Conservation (phyloP, 768 basidiomycete species). For the Crucibulum laeve region DNA sequence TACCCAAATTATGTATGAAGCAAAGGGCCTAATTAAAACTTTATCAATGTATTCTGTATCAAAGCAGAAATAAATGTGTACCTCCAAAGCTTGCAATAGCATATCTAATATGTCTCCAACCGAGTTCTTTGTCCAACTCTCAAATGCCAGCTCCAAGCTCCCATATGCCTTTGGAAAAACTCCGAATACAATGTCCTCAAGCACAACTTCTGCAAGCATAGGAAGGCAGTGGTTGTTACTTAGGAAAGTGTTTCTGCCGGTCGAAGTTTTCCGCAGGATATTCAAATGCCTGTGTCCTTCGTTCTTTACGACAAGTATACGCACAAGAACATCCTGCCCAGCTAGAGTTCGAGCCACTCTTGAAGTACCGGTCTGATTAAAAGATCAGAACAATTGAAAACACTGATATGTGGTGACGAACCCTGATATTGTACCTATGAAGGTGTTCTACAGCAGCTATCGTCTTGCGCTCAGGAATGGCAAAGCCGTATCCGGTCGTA, state of each 20-base stretch:
- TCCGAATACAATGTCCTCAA: conserved; percentile 22
- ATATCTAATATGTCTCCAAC: conserved; percentile 24
- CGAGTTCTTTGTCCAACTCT: conserved; percentile 20
- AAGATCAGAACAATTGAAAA: too few species aligned
- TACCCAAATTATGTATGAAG: conserved; percentile 15
- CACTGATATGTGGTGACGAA: too few species aligned
- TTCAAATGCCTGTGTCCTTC: conserved; percentile 17
- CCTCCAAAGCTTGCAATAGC: conserved; percentile 24
- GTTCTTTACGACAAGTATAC: conserved; percentile 8
- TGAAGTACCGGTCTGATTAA: too few species aligned
- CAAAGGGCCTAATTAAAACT: conserved; percentile 10
- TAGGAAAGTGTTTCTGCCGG: conserved; percentile 7
- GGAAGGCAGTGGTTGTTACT: conserved; percentile 22
- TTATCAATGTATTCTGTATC: neutral
- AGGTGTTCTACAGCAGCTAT: too few species aligned
- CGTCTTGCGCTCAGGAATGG: too few species aligned
- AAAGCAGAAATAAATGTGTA: conserved; percentile 2
- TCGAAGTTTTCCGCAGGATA: conserved; percentile 15
- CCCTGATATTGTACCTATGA: too few species aligned
- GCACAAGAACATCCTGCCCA: conserved; percentile 13
- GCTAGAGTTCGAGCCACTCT: conserved; percentile 10
- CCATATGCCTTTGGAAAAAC: conserved; percentile 19
- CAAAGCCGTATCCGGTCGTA: too few species aligned
- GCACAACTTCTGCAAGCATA: conserved; percentile 16
- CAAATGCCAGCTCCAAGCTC: conserved; percentile 7